phyloP scores from a whole-genome alignment of 768 basidiomycete genomes.

The Lentinula lateritia region DNA sequence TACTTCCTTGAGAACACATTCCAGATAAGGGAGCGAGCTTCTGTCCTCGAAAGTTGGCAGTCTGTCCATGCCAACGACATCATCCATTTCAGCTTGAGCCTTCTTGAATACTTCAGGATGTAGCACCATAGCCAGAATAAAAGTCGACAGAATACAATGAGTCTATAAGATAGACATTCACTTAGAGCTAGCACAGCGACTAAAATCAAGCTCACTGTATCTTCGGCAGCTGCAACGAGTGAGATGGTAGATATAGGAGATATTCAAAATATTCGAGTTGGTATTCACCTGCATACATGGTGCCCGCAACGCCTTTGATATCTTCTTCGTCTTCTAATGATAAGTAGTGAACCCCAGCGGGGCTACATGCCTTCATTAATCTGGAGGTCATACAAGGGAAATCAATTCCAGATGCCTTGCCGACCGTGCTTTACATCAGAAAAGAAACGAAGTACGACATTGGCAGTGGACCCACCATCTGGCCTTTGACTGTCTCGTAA shows the following conservation, averaged over 20 bases:
- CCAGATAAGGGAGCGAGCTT: conserved; percentile 39
- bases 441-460: not conserved
- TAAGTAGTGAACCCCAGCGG: conserved; percentile 25
- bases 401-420: conserved; percentile 36
- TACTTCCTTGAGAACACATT: conserved; percentile 41
- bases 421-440: not conserved
- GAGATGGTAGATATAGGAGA: not conserved
- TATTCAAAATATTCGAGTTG: not conserved
- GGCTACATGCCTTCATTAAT: conserved; percentile 34
- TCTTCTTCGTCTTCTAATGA: conserved; percentile 41
- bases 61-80: conserved; percentile 35
- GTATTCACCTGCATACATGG: conserved; percentile 40
- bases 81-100: conserved; percentile 49
- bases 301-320: conserved; percentile 53
- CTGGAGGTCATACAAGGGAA: conserved; percentile 40
- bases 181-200: not conserved
- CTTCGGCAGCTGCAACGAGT: conserved; percentile 27
- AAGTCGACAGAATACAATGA: conserved; percentile 40
- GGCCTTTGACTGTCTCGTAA: conserved; percentile 42
- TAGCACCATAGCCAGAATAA: conserved; percentile 49
- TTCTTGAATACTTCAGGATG: conserved; percentile 44
- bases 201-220: conserved; percentile 23
- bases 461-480: conserved; percentile 32
- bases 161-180: conserved; percentile 29
- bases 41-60: conserved; percentile 43